phyloP scores from a whole-genome alignment of 257 asterid species.

The Lithospermum erythrorhizon region DNA sequence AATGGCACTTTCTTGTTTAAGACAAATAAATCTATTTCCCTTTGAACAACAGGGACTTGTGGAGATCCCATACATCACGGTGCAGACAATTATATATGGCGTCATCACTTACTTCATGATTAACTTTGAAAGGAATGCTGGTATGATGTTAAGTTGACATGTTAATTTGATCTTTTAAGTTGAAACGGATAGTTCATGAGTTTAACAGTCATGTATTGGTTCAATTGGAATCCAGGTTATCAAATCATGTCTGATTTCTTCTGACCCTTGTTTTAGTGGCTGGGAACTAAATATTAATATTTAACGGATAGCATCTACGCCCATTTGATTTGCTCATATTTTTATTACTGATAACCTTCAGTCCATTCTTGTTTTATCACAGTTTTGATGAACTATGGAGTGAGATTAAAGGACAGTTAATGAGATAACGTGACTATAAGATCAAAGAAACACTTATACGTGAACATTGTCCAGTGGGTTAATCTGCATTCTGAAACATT shows the following conservation, averaged over 20 bases:
- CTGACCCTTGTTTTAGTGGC: too few relatives aligned
- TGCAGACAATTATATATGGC: slow-evolving; percentile 61
- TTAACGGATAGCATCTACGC: not conserved
- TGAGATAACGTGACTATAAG: not conserved
- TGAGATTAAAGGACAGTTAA: not conserved
- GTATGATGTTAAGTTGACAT: slow-evolving; percentile 21
- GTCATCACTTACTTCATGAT: slow-evolving; percentile 74
- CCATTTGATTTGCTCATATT: not conserved
- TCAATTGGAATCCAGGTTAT: too few relatives aligned
- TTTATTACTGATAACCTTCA: not conserved
- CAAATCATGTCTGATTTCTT: too few relatives aligned
- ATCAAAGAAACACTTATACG: not conserved
- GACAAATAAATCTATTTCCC: slow-evolving; percentile 3
- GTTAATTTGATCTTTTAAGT: not conserved
- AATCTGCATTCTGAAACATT: too few relatives aligned
- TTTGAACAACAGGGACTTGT: slow-evolving; percentile 49
- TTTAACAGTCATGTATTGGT: too few relatives aligned
- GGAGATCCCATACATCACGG: slow-evolving; percentile 67
- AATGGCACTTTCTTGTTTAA: not conserved
- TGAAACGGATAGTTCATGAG: not conserved
- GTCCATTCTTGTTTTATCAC: not conserved
- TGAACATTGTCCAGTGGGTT: not conserved
- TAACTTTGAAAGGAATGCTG: slow-evolving; percentile 63
- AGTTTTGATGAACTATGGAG: not conserved
- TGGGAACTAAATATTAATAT: too few relatives aligned